phyloP scores from a whole-genome alignment of 352 stramenopile genomes.

The Globisporangium camurandrum region DNA sequence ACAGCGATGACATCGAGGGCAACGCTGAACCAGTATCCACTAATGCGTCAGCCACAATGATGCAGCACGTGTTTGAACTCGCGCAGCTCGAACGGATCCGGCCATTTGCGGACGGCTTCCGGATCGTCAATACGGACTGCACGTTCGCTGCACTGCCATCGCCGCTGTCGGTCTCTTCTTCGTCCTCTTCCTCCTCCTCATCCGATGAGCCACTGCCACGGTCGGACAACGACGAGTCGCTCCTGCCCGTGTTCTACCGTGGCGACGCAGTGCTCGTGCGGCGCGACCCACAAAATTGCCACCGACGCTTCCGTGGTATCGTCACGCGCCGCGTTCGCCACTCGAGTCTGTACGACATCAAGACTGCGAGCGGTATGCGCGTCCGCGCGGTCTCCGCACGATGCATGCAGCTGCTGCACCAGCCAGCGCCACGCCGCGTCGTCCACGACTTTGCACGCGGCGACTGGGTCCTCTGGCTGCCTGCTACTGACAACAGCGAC shows the following conservation, averaged over 20 bases:
- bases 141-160: constrained; percentile 36
- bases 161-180: too few species aligned
- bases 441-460: constrained; percentile 18
- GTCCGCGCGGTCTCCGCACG: constrained; percentile 34
- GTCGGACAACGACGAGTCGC: constrained; percentile 13
- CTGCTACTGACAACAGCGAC: constrained; percentile 3
- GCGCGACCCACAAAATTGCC: too few species aligned
- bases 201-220: constrained; percentile 9
- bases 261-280: constrained; percentile 49
- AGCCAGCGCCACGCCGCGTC: constrained; percentile 3
- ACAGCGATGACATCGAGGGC: too few species aligned
- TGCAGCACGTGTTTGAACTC: constrained; percentile 34
- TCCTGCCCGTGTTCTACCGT: constrained; percentile 23
- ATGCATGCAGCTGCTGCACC: constrained; percentile 30
- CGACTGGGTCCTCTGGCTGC: constrained; percentile 33
- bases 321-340: constrained; percentile 26
- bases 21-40: too few species aligned
- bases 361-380: constrained; percentile 31
- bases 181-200: constrained; percentile 13
- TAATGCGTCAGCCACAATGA: constrained; percentile 5
- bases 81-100: constrained; percentile 37
- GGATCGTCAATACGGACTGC: constrained; percentile 35
- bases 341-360: constrained; percentile 56
- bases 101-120: constrained; percentile 38
- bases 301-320: constrained; percentile 29